Evolutionary conservation across 2,329 filamentous ascomycete species (phyloP), one percentile per base, ranked within the genome.

Genomic region (Pyricularia sp.): DNA sequence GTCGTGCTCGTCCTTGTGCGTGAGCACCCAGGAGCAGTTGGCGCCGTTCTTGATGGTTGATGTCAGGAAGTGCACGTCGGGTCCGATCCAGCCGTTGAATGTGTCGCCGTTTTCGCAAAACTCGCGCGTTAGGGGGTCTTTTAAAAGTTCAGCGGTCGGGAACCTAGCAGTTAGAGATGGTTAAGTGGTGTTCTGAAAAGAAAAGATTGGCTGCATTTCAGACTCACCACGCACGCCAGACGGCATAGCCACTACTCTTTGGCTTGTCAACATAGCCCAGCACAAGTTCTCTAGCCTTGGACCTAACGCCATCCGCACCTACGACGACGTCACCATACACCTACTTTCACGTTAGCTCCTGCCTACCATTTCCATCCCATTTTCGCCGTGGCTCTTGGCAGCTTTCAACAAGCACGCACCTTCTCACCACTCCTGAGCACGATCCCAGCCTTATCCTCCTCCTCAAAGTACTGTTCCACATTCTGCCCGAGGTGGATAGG

Each of bases 1-100:
- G 68, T 84, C 78, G 66, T 79, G 78, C 65, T 79, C 77, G 67
- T 84, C 83, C 24, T 71, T 76, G 70, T 84, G 82, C 0, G 83
- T 85, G 26, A 84, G 74, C 3, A 85, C 83, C 83, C 83, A 86
- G 68, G 78, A 83, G 69, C 81, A 84, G 65, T 85, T 82, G 24
- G 77, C 74, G 30, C 81, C 82, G 67, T 78, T 75, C 72, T 84
- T 84, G 68, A 85, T 79, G 3, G 82, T 83, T 6, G 80, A 81
- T 68, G 84, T 84, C 1, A 85, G 73, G 66, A 84, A 82, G 68
- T 84, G 82, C 62, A 82, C 79, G 67, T 84, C 81, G 2, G 81
- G 81, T 1, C 82, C 82, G 65, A 84, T 80, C 83, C 79, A 82
- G 30, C 82, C 83, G 65, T 83, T 83, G 72, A 85, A 84, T 0